These are phyloP conservation scores for Neurospora sp. DNA, from an alignment of 2,329 filamentous ascomycete genomes.

Conservation along the genomic window DNA sequence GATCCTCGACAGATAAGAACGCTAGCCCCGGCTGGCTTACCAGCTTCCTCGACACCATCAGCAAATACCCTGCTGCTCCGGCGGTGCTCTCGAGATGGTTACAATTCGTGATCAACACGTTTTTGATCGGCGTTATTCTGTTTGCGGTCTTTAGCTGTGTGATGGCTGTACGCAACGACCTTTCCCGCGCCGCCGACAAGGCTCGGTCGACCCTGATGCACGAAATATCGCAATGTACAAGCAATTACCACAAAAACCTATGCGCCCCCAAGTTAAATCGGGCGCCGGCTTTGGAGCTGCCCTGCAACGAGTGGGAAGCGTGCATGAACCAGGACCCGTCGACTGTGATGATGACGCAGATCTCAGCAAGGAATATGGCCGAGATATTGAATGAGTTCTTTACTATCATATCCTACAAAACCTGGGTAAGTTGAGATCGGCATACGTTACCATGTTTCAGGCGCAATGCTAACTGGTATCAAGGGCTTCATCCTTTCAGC, in stretches of 20 bases:
- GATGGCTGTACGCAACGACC: slow-evolving; percentile 61
- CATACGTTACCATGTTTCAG: background rate
- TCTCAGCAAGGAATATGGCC: slow-evolving; percentile 80
- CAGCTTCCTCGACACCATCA: slow-evolving; percentile 38
- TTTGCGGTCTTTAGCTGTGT: slow-evolving; percentile 64
- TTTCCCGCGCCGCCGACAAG: slow-evolving; percentile 59
- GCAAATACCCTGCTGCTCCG: slow-evolving; percentile 48
- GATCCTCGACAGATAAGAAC: slow-evolving; percentile 10
- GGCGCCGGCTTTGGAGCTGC: slow-evolving; percentile 59
- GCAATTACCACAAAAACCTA: slow-evolving; percentile 64
- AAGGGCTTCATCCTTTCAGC: slow-evolving; percentile 43
- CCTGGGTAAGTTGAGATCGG: slow-evolving; percentile 36
- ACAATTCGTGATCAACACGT: slow-evolving; percentile 52
- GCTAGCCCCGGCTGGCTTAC: slow-evolving; percentile 26
- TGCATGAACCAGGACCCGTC: slow-evolving; percentile 82
- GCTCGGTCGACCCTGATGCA: slow-evolving; percentile 59
- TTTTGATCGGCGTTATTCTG: slow-evolving; percentile 42
- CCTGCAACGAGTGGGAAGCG: slow-evolving; percentile 72
- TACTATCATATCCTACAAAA: slow-evolving; percentile 79
- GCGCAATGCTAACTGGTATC: slow-evolving; percentile 9
- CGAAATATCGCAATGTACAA: slow-evolving; percentile 63
- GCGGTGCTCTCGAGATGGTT: slow-evolving; percentile 51
- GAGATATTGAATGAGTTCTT: slow-evolving; percentile 92
- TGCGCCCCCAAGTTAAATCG: slow-evolving; percentile 55
- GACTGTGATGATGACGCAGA: slow-evolving; percentile 65